Evolutionary conservation across 306 rosid genomes (phyloP).

Genomic region (Glycine tomentella): DNA sequence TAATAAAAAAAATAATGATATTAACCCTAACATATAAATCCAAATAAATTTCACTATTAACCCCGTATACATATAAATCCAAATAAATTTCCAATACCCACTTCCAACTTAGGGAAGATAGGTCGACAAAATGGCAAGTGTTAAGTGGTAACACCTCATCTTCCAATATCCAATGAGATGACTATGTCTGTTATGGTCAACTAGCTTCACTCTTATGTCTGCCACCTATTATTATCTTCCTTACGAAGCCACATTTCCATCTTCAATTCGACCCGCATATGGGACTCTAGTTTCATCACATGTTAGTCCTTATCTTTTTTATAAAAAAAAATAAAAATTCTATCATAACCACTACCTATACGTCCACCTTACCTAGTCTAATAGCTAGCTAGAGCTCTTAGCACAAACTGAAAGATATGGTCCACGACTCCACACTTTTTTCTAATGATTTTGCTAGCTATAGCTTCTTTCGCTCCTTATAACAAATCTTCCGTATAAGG

Average conservation of each 20-base stretch:
- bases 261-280: slow-evolving; percentile 1
- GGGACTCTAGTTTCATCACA: background rate
- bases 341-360: background rate
- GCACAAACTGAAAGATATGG: slow-evolving; percentile 1
- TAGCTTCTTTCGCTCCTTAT: background rate
- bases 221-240: slow-evolving; percentile 43
- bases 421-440: slow-evolving; percentile 29
- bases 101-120: background rate
- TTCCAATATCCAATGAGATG: slow-evolving; percentile 54
- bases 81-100: background rate
- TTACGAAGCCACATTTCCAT: background rate
- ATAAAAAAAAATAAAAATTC: too few relatives aligned
- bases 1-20: too few relatives aligned
- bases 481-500: background rate
- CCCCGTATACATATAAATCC: background rate
- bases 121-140: background rate
- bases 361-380: slow-evolving; percentile 12
- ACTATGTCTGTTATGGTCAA: slow-evolving; percentile 49
- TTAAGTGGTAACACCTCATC: slow-evolving; percentile 56
- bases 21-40: too few relatives aligned
- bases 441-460: background rate
- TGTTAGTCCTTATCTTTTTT: slow-evolving; percentile 20
- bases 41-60: too few relatives aligned
- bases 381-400: background rate
- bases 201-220: slow-evolving; percentile 52